Evolutionary conservation across 192 early-diverging fungal species (phyloP), one percentile per base, ranked within the genome.

Genomic region (Umbelopsis isabellina): DNA sequence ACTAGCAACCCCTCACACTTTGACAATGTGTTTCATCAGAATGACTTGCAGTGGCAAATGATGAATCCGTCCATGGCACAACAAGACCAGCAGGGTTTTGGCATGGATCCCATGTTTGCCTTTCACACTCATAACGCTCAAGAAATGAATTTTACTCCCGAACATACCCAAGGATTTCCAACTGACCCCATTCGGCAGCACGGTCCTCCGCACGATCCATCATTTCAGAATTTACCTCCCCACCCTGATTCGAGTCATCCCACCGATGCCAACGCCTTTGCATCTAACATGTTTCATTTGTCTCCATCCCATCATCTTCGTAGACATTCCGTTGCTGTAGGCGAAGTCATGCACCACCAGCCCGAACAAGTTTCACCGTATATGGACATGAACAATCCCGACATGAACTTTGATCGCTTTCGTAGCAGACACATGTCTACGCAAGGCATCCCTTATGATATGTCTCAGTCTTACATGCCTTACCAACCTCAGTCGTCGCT

Each of bases 201-300:
- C 25, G 55, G 15, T 61, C 48, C 15, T 12, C 27, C 27, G 27
- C 55, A 61, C 9, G 12, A 61, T 35, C 12, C 25, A 3, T 15
- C 55, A 35, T 37, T 25, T 37, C 30, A 61, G 2, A 25, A 37
- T 25, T 20, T 49, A 21, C 9, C 48, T 4, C 9, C 48, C 20
- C 48, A 49, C 12, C 48, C 48, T 49, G 37, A 41, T 9, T 49
- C 48, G 2, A 21, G 15, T 21, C 48, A 49, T 49, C 18, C 48
- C 15, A 49, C 6, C 48, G 20, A 49, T 21, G 12, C 15, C 4
- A 16, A 49, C 18, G 18, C 15, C 3, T 20, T 49, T 49, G 48
- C 48, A 49, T 20, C 48, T 49, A 33, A 61, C 18, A 61, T 61
- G 55, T 61, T 61, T 61, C 55, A 61, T 18, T 35, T 61, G 55